These are phyloP conservation scores for Papiliotrema laurentii DNA, from an alignment of 1,284 basidiomycete species.

Conservation along the genomic window DNA sequence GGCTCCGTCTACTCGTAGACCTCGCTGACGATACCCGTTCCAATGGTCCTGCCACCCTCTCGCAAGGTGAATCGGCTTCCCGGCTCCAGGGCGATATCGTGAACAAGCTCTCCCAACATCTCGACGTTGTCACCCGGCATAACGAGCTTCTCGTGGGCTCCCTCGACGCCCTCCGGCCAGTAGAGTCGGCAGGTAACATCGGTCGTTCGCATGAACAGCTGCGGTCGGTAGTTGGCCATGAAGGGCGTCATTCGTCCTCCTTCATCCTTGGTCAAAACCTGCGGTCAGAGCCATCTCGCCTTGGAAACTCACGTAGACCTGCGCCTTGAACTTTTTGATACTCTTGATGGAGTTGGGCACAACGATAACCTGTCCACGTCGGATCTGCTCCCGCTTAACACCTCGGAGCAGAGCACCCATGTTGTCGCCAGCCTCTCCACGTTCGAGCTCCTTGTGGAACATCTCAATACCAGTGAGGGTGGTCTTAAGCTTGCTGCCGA, in stretches of 20 bases:
- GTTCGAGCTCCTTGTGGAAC: constrained; percentile 99
- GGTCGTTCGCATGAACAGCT: constrained; percentile 93
- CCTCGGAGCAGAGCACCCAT: constrained; percentile 98
- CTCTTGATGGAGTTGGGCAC: constrained; percentile 90
- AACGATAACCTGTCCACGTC: constrained; percentile 87
- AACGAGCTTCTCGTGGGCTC: constrained; percentile 75
- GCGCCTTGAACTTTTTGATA: constrained; percentile 88
- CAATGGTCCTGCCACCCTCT: constrained; percentile 92
- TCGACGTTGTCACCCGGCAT: constrained; percentile 99
- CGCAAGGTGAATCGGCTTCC: constrained; percentile 96
- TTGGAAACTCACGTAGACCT: constrained; percentile 68
- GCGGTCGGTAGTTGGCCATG: constrained; percentile 93
- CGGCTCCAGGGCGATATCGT: constrained; percentile 86
- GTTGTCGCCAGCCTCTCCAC: constrained; percentile 98
- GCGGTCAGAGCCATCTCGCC: constrained; percentile 1
- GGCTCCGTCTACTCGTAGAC: constrained; percentile 51
- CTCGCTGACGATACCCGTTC: constrained; percentile 86
- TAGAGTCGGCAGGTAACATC: constrained; percentile 83
- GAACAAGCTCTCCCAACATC: constrained; percentile 77
- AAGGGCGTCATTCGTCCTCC: constrained; percentile 98
- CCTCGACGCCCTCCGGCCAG: constrained; percentile 71
- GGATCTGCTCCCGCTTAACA: constrained; percentile 93
- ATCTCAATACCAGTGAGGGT: constrained; percentile 97
- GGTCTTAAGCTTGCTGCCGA: constrained; percentile 81
- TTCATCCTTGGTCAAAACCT: constrained; percentile 95